Base-by-base conservation (phyloP, 108 stramenopile genomes). In the Nitzschia inconspicua region DNA sequence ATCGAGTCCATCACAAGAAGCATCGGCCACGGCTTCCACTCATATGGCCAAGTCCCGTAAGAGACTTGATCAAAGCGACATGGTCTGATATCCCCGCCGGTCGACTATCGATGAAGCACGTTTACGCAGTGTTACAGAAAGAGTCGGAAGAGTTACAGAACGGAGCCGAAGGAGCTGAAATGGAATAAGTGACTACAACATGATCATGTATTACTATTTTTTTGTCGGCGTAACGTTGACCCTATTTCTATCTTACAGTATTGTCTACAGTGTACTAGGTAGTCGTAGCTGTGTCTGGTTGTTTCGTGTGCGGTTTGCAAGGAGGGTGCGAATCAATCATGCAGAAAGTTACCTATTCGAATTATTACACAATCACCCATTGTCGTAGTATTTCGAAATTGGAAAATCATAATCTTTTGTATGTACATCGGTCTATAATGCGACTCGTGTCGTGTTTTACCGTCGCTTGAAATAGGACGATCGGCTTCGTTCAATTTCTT, bases 401-500 rank as follows among this genome's bases (percentile, higher is more conserved):
- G 37, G 37, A 11, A 39, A 39, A 39, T 1, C n/a, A 14, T 39
- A 39, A 39, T 14, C 11, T 25, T 19, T 22, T 29, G 9, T 28
- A 18, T 34, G 19, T 58, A 58, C 37, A 30, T 58, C 13, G 36
- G 57, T 24, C 44, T 44, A 3, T 14, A 59, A 44, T 44, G 35
- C 28, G 18, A 31, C 44, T 46, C 3, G 11, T 50, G 25, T 11
- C 34, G 7, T 14, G 6, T 47, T 14, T n/a, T 54, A 56, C 56
- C 51, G 22, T 47, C 84, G 85, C 70, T 88, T 92, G 69, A 88
- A 92, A 68, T 88, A 92, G 0, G 85, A 86, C 7, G 91, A 87
- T 51, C 85, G 72, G 51, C 83, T 88, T 55, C 91, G 76, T 31
- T 92, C 91, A 48, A 83, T 86, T 57, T 92, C 91, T 43, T 92